A percentile compares a stretch with the other conserved stretches of the same genome.
phyloP scores from a whole-genome alignment of 805 yeast genomes.

The Candida ipomoeae region DNA sequence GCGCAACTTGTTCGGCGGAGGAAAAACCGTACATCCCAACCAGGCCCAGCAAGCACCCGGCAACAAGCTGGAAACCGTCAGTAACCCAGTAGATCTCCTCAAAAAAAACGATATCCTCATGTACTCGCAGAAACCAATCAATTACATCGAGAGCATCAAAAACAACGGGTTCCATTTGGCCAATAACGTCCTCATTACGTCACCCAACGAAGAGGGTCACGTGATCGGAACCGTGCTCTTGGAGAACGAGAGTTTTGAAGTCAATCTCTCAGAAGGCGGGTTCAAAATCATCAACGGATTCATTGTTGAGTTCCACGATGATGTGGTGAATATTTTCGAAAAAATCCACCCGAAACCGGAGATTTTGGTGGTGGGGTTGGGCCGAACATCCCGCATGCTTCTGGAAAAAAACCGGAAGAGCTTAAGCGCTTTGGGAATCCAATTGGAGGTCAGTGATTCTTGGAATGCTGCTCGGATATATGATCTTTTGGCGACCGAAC shows the following conservation, averaged over 20 bases:
- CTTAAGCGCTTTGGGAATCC: slow-evolving; percentile 61
- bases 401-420: slow-evolving; percentile 48
- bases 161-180: slow-evolving; percentile 58
- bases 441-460: slow-evolving; percentile 62
- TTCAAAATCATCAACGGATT: slow-evolving; percentile 45
- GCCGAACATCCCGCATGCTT: slow-evolving; percentile 58
- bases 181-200: slow-evolving; percentile 45
- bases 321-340: slow-evolving; percentile 44
- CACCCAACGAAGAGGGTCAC: slow-evolving; percentile 36
- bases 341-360: slow-evolving; percentile 75
- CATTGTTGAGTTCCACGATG: slow-evolving; percentile 47
- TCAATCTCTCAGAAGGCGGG: slow-evolving; percentile 46
- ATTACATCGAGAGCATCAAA: slow-evolving; percentile 43
- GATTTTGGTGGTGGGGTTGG: slow-evolving; percentile 66
- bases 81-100: slow-evolving; percentile 42
- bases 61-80: slow-evolving; percentile 34
- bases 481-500: slow-evolving; percentile 74
- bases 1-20: slow-evolving; percentile 28
- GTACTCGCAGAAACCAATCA: slow-evolving; percentile 39
- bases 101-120: slow-evolving; percentile 42
- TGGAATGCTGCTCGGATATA: slow-evolving; percentile 63
- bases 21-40: slow-evolving; percentile 16
- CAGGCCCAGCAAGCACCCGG: slow-evolving; percentile 26
- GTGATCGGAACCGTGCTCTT: slow-evolving; percentile 47
- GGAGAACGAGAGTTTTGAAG: slow-evolving; percentile 58